Evolutionary conservation across 805 yeast genomes (phyloP).

Genomic region (Cyberlindnera amylophila): DNA sequence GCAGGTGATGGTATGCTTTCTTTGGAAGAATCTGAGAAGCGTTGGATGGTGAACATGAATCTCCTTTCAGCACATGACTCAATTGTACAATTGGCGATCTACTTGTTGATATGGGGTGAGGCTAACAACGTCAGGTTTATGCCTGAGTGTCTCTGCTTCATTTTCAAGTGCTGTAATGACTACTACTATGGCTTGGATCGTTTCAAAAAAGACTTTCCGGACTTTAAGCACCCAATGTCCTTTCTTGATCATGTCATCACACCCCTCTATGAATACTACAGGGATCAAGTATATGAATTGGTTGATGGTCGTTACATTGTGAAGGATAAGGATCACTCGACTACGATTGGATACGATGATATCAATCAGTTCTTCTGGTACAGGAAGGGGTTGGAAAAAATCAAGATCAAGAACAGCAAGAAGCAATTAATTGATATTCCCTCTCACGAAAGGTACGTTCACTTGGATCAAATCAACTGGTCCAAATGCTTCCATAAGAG

Average conservation of each 20-base stretch:
- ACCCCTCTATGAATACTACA: constrained; percentile 60
- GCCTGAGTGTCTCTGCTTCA: constrained; percentile 85
- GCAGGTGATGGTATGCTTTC: constrained; percentile 10
- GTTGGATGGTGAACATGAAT: constrained; percentile 52
- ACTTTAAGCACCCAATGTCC: constrained; percentile 29
- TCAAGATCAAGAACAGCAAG: constrained; percentile 43
- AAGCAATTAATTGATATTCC: constrained; percentile 50
- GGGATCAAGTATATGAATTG: constrained; percentile 49
- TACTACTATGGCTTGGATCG: constrained; percentile 46
- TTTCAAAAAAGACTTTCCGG: constrained; percentile 30
- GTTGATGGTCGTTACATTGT: constrained; percentile 43
- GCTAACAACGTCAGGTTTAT: constrained; percentile 80
- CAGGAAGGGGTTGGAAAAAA: constrained; percentile 60
- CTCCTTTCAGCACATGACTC: constrained; percentile 49
- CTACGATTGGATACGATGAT: constrained; percentile 83
- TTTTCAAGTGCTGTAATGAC: constrained; percentile 77
- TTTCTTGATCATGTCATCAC: constrained; percentile 55
- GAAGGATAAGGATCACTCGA: constrained; percentile 61
- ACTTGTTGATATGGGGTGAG: constrained; percentile 84
- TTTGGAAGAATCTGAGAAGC: constrained; percentile 41
- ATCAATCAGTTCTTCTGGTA: constrained; percentile 88
- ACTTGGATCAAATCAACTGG: constrained; percentile 61
- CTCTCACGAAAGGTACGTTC: constrained; percentile 48
- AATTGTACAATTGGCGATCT: constrained; percentile 62
- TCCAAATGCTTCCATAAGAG: constrained; percentile 65